Evolutionary conservation across 768 basidiomycete species (phyloP), one percentile per base, ranked within the genome.

Genomic region (Hortiboletus flavorubellus): DNA sequence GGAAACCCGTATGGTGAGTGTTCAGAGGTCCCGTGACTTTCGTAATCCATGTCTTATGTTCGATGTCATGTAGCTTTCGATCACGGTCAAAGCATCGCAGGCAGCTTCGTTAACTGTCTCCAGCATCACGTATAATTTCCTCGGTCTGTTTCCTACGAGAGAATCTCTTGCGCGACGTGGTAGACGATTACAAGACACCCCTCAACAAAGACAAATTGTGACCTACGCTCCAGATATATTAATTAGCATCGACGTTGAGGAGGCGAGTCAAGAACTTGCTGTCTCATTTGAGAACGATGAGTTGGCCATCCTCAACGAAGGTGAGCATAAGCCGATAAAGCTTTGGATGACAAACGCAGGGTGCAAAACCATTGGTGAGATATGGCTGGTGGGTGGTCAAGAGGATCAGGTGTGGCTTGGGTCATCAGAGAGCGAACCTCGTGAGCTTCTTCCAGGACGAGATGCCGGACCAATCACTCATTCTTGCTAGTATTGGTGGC

Each of bases 101-200:
- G 73, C 86, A 1, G 75, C 78, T 2, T 77, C 78, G 2, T 65
- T 95, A 41, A 72, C 70, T 23, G 71, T 95, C 41, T 80, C 80
- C 14, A 72, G 85, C 40, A 78, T 79, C 38, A 76, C 75, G 41
- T 92, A 87, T 59, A 69, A 84, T 31, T 95, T 94, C 67, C 79
- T 94, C 34, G 82, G 83, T 5, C 78, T 91, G 33, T 77, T 95
- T 18, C 84, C 88, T 3, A 76, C 78, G 26, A 76, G 67, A 1
- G 93, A 95, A 68, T 73, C 83, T 1, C 76, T 94, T 3, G 76
- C 82, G 9, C 78, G 76, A 34, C 85, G 83, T n/a, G 93, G 94
- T 14, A 82, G 77, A 43, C 77, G 93, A 48, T 75, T 97, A 11
- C 84, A 94, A 49, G 82, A 84, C 50, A 93, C 93, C 3, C 77